phyloP scores from a whole-genome alignment of 495 filamentous ascomycete species.

The Emericellopsis terricola region DNA sequence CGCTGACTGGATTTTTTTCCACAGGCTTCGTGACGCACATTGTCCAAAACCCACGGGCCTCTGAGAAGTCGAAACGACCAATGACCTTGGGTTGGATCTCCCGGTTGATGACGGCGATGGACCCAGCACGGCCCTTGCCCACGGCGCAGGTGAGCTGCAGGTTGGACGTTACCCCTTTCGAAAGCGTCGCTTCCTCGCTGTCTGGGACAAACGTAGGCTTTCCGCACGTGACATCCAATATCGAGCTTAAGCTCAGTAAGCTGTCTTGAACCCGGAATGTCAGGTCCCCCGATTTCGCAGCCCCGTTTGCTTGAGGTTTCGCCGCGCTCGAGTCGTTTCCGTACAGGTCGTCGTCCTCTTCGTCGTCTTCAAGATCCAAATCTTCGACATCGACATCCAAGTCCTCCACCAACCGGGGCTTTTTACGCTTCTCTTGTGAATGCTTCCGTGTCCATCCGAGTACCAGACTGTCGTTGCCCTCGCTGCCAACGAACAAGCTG shows the following conservation, averaged over 20 bases:
- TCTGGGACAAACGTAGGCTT: slow-evolving; percentile 22
- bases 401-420: slow-evolving; percentile 23
- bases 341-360: slow-evolving; percentile 37
- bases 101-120: slow-evolving; percentile 55
- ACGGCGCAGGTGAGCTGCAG: slow-evolving; percentile 56
- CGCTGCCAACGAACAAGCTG: slow-evolving; percentile 71
- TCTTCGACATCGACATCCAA: slow-evolving; percentile 36
- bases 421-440: slow-evolving; percentile 32
- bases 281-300: slow-evolving; percentile 38
- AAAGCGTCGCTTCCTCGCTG: slow-evolving; percentile 23
- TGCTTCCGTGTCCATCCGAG: slow-evolving; percentile 55
- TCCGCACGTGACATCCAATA: slow-evolving; percentile 52
- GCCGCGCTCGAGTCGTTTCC: slow-evolving; percentile 40
- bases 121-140: slow-evolving; percentile 50
- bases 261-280: slow-evolving; percentile 60
- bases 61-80: slow-evolving; percentile 41
- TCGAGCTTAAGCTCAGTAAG: slow-evolving; percentile 58
- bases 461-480: slow-evolving; percentile 65
- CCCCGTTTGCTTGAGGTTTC: slow-evolving; percentile 8
- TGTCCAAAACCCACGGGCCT: slow-evolving; percentile 45
- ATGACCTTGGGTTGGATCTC: slow-evolving; percentile 50
- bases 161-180: slow-evolving; percentile 27
- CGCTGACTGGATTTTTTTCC: slow-evolving; percentile 28
- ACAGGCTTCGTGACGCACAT: slow-evolving; percentile 39
- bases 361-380: slow-evolving; percentile 35